These are phyloP conservation scores for Hypholoma fasciculare DNA, from an alignment of 768 basidiomycete genomes.

Conservation along the genomic window DNA sequence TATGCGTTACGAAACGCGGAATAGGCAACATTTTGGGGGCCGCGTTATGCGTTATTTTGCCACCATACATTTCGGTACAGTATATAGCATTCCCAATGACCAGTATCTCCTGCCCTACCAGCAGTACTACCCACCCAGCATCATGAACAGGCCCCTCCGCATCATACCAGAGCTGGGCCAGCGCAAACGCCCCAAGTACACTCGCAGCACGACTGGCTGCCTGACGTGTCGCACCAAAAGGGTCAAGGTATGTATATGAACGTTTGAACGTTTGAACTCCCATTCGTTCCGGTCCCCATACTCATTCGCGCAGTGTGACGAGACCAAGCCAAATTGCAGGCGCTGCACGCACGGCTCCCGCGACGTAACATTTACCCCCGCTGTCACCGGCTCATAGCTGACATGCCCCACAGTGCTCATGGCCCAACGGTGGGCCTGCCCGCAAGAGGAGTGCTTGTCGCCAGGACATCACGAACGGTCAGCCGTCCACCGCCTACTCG, in stretches of 20 bases:
- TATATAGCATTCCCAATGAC: slow-evolving; percentile 37
- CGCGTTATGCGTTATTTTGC: no score
- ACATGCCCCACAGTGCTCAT: slow-evolving; percentile 59
- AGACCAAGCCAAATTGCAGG: slow-evolving; percentile 84
- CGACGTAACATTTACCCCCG: slow-evolving; percentile 47
- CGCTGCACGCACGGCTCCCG: slow-evolving; percentile 85
- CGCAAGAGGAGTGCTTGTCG: slow-evolving; percentile 63
- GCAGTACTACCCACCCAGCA: slow-evolving; percentile 35
- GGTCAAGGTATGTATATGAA: slow-evolving; percentile 71
- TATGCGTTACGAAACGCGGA: no score
- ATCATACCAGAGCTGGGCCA: slow-evolving; percentile 51
- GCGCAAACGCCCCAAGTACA: slow-evolving; percentile 89
- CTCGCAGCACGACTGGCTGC: slow-evolving; percentile 92
- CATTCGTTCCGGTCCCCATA: background rate
- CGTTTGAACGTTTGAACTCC: no score
- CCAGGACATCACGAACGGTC: slow-evolving; percentile 59
- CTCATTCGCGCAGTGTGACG: slow-evolving; percentile 68
- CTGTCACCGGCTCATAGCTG: slow-evolving; percentile 9
- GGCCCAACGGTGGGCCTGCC: slow-evolving; percentile 75
- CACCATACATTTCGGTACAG: no score
- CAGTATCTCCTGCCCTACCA: slow-evolving; percentile 40
- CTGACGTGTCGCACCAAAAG: slow-evolving; percentile 92
- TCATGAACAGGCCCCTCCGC: slow-evolving; percentile 40
- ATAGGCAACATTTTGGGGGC: no score
- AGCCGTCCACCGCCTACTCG: slow-evolving; percentile 76